phyloP scores from a whole-genome alignment of 2,329 filamentous ascomycete species.

The Cordyceps cicadae region DNA sequence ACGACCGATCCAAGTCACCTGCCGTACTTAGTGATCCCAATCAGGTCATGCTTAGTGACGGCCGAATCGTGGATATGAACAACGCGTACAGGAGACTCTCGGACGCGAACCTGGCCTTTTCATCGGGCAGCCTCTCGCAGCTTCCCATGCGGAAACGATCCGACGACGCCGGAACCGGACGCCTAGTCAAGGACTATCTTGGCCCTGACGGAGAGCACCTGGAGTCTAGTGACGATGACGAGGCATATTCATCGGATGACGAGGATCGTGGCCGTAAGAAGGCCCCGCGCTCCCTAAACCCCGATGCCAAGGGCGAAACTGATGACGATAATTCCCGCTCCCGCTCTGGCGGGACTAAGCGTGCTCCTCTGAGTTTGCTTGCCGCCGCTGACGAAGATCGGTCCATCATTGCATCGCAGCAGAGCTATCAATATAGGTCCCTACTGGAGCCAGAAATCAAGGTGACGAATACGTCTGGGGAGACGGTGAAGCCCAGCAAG shows the following conservation, averaged over 20 bases:
- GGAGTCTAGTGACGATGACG: constrained; percentile 65
- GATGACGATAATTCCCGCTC: constrained; percentile 24
- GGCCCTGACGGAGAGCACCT: constrained; percentile 58
- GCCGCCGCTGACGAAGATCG: constrained; percentile 73
- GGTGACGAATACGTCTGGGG: constrained; percentile 54
- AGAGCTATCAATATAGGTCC: constrained; percentile 50
- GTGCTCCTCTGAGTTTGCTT: constrained; percentile 52
- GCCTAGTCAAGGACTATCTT: constrained; percentile 60
- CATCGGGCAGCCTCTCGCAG: constrained; percentile 53
- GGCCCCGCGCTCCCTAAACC: constrained; percentile 38
- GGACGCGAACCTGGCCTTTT: constrained; percentile 58
- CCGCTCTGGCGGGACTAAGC: constrained; percentile 28
- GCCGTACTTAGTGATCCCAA: constrained; percentile 24
- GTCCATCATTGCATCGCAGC: constrained; percentile 44
- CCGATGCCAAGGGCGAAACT: constrained; percentile 27
- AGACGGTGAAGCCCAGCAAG: constrained; percentile 48
- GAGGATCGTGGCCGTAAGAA: constrained; percentile 57
- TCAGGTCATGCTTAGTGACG: constrained; percentile 48
- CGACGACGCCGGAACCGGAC: constrained; percentile 37
- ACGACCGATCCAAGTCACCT: constrained; percentile 31
- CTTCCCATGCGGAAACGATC: constrained; percentile 49
- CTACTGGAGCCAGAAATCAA: constrained; percentile 61
- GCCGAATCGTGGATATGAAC: constrained; percentile 56
- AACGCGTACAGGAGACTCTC: constrained; percentile 64
- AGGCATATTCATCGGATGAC: constrained; percentile 54